Base-by-base conservation (phyloP, 1,284 basidiomycete genomes). In the Austropuccinia psidii region DNA sequence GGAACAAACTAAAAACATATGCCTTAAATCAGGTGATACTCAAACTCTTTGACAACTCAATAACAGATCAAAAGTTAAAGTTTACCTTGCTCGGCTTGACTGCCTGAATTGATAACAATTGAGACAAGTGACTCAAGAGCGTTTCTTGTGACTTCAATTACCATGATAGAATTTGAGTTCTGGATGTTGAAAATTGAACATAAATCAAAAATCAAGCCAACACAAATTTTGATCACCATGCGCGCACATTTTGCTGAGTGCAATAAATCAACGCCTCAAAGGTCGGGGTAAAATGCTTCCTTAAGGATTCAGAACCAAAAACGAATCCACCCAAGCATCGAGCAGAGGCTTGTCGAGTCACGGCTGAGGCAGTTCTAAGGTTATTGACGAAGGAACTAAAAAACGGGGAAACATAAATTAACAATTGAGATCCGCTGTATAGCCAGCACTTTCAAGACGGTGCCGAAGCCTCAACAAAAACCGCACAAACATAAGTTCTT, bases 121-220 rank as follows among this genome's bases (percentile, higher is more conserved):
- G 64, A 61, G 13, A 72, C 76, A 2, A 79, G 66, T 11, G 78
- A 76, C 15, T 75, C 76, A 27, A 79, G 60, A 4, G 75, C 76
- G 62, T 79, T 79, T 21, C 77, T 55, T 39, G 76, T 74, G 4
- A 75, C 76, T 39, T 79, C 79, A 39, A 79, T 64, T 8, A 75
- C 68, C 9, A 43, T 65, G 4, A 75, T 75, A 9, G 62, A 67
- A 6, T 45, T 52, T 17, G 47, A 19, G 4, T 70, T 75, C 77
- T 77, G 66, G n/a, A 9, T 29, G 29, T 3, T n/a, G 29, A 61
- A 55, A 15, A 43, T 27, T 21, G 43, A 35, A 50, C 6, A 47
- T 21, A 19, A 15, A 62, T 33, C 15, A 77, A 74, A 13, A 73
- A 58, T 3, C 55, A 69, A 17, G 52, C 27, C 0, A 77, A 11